Base-by-base conservation (phyloP, 306 rosid species). In the Mucuna pruriens region DNA sequence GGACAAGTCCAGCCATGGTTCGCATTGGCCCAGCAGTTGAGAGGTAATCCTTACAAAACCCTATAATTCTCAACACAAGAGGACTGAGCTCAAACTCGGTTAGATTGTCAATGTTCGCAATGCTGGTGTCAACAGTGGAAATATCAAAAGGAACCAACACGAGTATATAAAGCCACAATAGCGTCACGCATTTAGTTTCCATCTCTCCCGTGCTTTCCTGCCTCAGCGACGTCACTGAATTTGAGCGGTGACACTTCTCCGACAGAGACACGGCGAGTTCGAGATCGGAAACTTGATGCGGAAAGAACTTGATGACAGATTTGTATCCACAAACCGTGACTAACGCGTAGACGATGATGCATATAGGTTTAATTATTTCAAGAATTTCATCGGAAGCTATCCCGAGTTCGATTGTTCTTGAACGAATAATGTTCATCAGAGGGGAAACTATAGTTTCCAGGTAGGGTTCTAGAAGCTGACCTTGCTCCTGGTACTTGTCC, bases 401-500 rank as follows among this genome's bases (percentile, higher is more conserved):
- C 22, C 94, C 98, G 20, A 88, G 84, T 84, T 91, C 93, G 23
- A 86, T 80, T 61, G 91, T 93, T 83, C 87, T 88, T 1, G 90
- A 88, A 29, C 96, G 95, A 64, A 95, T 81, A 51, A 93, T 86
- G 80, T 66, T 44, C 99, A 93, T 95, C 83, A 91, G 81, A 6
- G 98, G 99, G 22, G 94, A 84, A 86, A 95, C 88, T 68, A 95
- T 90, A 86, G 89, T 90, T 87, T 93, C 99, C 67, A 93, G 85
- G 87, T 93, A 95, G 46, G 99, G 99, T 81, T 95, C 99, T 38
- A 95, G 84, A 74, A 95, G 81, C 33, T 95, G 99, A 22, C 98
- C 99, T 83, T 95, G 97, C 86, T 95, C 92, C 85, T 95, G 98
- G 85, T 95, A 95, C 87, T 95, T 95, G 82, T 93, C 99, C 96